Conservation (phyloP, 2,329 filamentous ascomycete genomes). For the Stemphylium vesicarium region DNA sequence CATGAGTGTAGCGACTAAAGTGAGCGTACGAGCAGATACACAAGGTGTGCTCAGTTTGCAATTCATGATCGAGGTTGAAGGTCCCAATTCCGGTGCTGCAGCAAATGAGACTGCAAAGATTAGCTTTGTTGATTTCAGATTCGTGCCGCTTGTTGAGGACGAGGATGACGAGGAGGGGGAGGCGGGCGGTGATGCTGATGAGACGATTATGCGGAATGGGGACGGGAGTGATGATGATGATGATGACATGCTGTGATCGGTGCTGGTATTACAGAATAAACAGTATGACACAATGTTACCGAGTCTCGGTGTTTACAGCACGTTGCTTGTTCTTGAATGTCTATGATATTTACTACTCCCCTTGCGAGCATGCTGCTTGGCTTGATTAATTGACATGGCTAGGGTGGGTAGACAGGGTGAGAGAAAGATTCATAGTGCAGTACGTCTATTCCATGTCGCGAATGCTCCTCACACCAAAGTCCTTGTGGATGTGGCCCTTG, state of each 20-base stretch:
- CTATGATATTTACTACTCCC: too few species aligned
- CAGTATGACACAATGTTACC: background rate
- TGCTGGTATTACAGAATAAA: background rate
- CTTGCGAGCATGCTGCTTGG: too few species aligned
- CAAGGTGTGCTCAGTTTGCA: conserved; percentile 93
- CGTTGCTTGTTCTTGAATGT: too few species aligned
- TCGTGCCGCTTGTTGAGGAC: conserved; percentile 74
- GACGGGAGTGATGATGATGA: conserved; percentile 10
- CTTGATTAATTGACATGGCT: too few species aligned
- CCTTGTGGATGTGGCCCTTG: too few species aligned
- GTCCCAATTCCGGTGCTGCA: conserved; percentile 27
- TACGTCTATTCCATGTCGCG: too few species aligned
- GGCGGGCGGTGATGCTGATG: conserved; percentile 21
- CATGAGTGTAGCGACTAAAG: conserved; percentile 93
- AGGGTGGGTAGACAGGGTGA: too few species aligned
- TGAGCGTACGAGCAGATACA: conserved; percentile 84
- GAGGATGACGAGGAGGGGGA: conserved; percentile 46
- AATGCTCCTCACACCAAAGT: too few species aligned
- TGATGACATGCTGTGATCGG: background rate
- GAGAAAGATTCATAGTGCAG: too few species aligned
- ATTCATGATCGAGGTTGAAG: conserved; percentile 90
- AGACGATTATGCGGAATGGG: conserved; percentile 25
- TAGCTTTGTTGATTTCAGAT: conserved; percentile 82
- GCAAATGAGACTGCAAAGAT: conserved; percentile 54
- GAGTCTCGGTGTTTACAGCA: too few species aligned